These are phyloP conservation scores for Cenchrus americanus DNA, from an alignment of 176 grass and related monocot species.

Conservation along the genomic window DNA sequence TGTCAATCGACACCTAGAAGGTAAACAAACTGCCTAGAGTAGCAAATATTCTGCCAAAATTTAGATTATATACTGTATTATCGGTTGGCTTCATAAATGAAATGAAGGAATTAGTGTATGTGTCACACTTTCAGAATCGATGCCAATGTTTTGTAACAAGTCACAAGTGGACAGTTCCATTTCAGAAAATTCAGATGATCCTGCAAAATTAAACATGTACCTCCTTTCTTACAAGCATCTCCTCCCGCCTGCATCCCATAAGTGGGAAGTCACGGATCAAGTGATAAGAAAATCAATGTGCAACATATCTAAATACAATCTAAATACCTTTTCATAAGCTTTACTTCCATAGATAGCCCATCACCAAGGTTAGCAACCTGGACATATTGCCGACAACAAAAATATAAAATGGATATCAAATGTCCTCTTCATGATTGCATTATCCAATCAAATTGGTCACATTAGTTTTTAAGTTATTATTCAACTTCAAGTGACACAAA, in stretches of 20 bases:
- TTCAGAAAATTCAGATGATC: neutral
- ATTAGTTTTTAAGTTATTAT: constrained; percentile 28
- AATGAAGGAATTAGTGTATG: neutral
- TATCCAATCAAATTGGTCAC: constrained; percentile 21
- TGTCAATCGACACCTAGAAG: constrained; percentile 16
- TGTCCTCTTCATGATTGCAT: constrained; percentile 11
- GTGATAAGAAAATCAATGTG: constrained; percentile 30
- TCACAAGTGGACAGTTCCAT: neutral
- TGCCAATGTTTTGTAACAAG: constrained; percentile 7
- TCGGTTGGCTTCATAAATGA: neutral
- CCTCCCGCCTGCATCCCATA: constrained; percentile 78
- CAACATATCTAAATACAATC: constrained; percentile 31
- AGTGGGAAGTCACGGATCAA: constrained; percentile 23
- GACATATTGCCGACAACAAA: constrained; percentile 34
- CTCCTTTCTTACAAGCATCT: constrained; percentile 86
- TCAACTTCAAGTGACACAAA: constrained; percentile 8
- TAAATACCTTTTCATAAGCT: constrained; percentile 90
- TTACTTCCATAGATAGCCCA: constrained; percentile 94
- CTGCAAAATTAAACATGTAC: constrained; percentile 42
- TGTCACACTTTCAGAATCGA: constrained; percentile 24
- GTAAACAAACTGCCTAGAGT: neutral
- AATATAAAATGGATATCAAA: constrained; percentile 24
- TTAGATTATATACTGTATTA: neutral
- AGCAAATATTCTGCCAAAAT: neutral
- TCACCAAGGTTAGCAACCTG: constrained; percentile 89